phyloP scores from a whole-genome alignment of 805 yeast species.

The Zygotorulaspora danielsina region DNA sequence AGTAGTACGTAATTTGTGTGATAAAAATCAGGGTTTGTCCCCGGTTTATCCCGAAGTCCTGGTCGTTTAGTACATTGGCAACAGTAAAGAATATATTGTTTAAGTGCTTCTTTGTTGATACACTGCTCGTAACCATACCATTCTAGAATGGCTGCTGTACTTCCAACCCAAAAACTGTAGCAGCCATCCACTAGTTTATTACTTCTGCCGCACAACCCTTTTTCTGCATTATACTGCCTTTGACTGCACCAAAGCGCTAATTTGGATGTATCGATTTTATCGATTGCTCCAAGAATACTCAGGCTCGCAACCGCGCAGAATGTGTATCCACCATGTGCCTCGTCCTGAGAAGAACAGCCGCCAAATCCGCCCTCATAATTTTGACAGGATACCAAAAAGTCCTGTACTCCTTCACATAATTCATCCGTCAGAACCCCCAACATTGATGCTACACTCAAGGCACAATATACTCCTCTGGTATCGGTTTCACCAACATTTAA shows the following conservation, averaged over 20 bases:
- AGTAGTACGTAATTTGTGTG: slow-evolving; percentile 82
- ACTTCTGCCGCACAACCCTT: slow-evolving; percentile 85
- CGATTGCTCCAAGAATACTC: slow-evolving; percentile 43
- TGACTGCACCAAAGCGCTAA: slow-evolving; percentile 63
- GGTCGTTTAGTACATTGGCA: slow-evolving; percentile 60
- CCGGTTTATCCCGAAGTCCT: slow-evolving; percentile 89
- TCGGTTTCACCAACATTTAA: slow-evolving; percentile 69
- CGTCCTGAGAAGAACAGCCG: slow-evolving; percentile 67
- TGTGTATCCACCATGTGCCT: slow-evolving; percentile 97
- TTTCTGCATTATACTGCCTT: slow-evolving; percentile 71
- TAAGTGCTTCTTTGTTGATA: slow-evolving; percentile 54
- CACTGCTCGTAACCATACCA: slow-evolving; percentile 30
- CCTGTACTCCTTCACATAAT: slow-evolving; percentile 46
- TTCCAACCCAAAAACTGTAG: slow-evolving; percentile 95
- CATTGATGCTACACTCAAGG: slow-evolving; percentile 64
- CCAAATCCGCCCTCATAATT: slow-evolving; percentile 95
- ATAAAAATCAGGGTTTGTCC: slow-evolving; percentile 72
- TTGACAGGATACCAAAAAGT: slow-evolving; percentile 70
- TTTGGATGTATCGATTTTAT: slow-evolving; percentile 43
- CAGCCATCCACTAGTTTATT: slow-evolving; percentile 96
- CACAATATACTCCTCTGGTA: slow-evolving; percentile 83
- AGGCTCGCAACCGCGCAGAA: slow-evolving; percentile 78
- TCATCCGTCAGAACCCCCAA: slow-evolving; percentile 61
- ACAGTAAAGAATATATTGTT: slow-evolving; percentile 65
- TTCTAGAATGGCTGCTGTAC: slow-evolving; percentile 52